A percentile compares a stretch with the other conserved stretches of the same genome.
phyloP scores from a whole-genome alignment of 2,329 filamentous ascomycete genomes.

The Fusarium illudens region DNA sequence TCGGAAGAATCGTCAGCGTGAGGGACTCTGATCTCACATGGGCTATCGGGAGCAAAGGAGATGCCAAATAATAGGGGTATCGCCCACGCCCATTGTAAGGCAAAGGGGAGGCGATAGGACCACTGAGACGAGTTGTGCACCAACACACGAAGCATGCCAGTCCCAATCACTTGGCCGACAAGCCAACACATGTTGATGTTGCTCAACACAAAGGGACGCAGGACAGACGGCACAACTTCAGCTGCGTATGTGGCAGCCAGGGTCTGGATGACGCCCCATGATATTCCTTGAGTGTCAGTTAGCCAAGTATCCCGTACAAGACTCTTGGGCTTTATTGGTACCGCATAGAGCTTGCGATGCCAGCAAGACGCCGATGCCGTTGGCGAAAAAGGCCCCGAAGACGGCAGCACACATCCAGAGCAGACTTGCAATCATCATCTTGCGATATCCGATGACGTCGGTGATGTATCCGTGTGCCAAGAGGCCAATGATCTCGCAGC shows the following conservation, averaged over 20 bases:
- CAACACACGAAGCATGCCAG: slow-evolving; percentile 48
- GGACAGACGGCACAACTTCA: slow-evolving; percentile 47
- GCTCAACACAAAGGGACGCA: slow-evolving; percentile 47
- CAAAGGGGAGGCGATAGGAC: slow-evolving; percentile 48
- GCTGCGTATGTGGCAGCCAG: slow-evolving; percentile 52
- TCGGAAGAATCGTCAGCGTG: not conserved
- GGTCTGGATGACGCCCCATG: slow-evolving; percentile 49
- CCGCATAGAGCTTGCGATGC: slow-evolving; percentile 47
- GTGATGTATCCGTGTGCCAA: slow-evolving; percentile 52
- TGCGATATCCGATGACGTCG: slow-evolving; percentile 49
- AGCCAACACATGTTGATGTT: slow-evolving; percentile 55
- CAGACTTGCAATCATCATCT: slow-evolving; percentile 51
- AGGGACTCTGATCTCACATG: slow-evolving; percentile 41
- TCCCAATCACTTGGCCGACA: slow-evolving; percentile 51
- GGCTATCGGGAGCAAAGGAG: slow-evolving; percentile 51
- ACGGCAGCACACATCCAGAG: slow-evolving; percentile 49
- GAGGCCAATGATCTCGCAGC: slow-evolving; percentile 48
- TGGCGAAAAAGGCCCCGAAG: slow-evolving; percentile 50
- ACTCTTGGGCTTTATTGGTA: not conserved
- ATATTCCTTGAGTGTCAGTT: slow-evolving; percentile 34
- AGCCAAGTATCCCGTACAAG: not conserved
- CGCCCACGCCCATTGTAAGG: slow-evolving; percentile 53
- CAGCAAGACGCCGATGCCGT: slow-evolving; percentile 44
- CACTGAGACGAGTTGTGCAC: slow-evolving; percentile 43
- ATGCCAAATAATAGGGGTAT: slow-evolving; percentile 48